These are phyloP conservation scores for Dryadomyces quercivorus DNA, from an alignment of 2,329 filamentous ascomycete species.

Conservation along the genomic window DNA sequence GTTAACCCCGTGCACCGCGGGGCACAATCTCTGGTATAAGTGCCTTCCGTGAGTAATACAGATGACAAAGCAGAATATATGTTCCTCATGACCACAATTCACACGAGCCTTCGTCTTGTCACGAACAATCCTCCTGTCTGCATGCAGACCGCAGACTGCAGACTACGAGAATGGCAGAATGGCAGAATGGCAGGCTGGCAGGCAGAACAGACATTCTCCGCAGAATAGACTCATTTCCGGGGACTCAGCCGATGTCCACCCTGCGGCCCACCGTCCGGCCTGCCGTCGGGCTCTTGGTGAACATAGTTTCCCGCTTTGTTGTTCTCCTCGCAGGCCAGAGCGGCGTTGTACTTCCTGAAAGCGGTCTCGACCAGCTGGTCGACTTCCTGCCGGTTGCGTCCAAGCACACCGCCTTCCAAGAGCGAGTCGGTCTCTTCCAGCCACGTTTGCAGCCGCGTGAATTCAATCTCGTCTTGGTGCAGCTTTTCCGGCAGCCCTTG, in stretches of 20 bases:
- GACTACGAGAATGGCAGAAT: too few species aligned
- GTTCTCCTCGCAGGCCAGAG: constrained; percentile 9
- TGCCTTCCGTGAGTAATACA: too few species aligned
- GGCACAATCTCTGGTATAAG: too few species aligned
- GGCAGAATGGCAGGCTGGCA: too few species aligned
- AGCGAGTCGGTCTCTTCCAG: constrained; percentile 40
- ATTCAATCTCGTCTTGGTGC: constrained; percentile 32
- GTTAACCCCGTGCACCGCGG: too few species aligned
- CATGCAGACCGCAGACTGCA: too few species aligned
- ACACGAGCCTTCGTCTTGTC: too few species aligned
- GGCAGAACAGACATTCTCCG: too few species aligned
- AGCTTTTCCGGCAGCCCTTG: constrained; percentile 36
- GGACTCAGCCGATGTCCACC: background rate
- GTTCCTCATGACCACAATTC: too few species aligned
- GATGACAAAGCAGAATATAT: too few species aligned
- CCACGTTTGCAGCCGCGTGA: constrained; percentile 35
- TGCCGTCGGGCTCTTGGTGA: constrained; percentile 6
- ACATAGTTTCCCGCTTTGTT: constrained; percentile 8
- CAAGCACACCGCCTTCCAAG: constrained; percentile 28
- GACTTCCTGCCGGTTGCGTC: constrained; percentile 28
- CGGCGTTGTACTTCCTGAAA: constrained; percentile 23
- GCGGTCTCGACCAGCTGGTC: constrained; percentile 28
- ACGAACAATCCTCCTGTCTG: too few species aligned
- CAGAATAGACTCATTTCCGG: too few species aligned
- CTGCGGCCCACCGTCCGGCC: background rate